Conservation (phyloP, 768 basidiomycete species). For the Kwoniella pini region DNA sequence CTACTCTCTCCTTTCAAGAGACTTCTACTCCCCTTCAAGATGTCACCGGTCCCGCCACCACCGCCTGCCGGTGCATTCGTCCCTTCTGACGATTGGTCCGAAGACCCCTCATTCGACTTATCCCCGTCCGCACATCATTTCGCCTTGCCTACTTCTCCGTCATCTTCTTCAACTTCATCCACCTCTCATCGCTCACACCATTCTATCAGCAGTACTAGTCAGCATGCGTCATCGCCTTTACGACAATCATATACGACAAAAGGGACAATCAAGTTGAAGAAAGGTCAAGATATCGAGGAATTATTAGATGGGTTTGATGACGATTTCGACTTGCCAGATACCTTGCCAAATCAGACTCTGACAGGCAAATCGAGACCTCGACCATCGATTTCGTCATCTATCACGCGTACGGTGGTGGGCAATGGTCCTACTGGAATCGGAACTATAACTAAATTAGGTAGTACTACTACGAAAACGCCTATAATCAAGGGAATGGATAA, state of each 20-base stretch:
- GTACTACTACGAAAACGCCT: not conserved
- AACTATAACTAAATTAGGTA: slow-evolving; percentile 35
- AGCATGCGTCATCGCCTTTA: slow-evolving; percentile 13
- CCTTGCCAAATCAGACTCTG: not conserved
- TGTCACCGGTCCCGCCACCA: slow-evolving; percentile 31
- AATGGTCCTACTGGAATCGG: slow-evolving; percentile 38
- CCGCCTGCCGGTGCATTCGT: slow-evolving; percentile 27
- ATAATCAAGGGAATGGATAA: slow-evolving; percentile 17
- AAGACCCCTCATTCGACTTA: slow-evolving; percentile 48
- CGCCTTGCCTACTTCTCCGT: slow-evolving; percentile 17
- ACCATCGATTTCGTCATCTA: slow-evolving; percentile 18
- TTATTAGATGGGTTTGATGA: slow-evolving; percentile 14
- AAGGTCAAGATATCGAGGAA: slow-evolving; percentile 10
- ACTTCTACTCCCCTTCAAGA: not conserved
- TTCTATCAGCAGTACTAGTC: slow-evolving; percentile 4
- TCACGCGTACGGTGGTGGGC: slow-evolving; percentile 30
- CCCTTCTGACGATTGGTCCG: slow-evolving; percentile 46
- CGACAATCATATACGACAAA: slow-evolving; percentile 16
- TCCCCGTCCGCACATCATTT: slow-evolving; percentile 18
- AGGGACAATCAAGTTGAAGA: slow-evolving; percentile 23
- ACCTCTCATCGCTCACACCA: slow-evolving; percentile 7
- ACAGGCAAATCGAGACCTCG: not conserved
- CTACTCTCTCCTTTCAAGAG: too few relatives aligned
- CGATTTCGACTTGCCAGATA: slow-evolving; percentile 11
- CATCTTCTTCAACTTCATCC: slow-evolving; percentile 9